Percentiles rank a stretch among this genome's conserved stretches.
Evolutionary conservation across 202 grass and related monocot species (phyloP).

Genomic region (Hordeum pubiflorum): DNA sequence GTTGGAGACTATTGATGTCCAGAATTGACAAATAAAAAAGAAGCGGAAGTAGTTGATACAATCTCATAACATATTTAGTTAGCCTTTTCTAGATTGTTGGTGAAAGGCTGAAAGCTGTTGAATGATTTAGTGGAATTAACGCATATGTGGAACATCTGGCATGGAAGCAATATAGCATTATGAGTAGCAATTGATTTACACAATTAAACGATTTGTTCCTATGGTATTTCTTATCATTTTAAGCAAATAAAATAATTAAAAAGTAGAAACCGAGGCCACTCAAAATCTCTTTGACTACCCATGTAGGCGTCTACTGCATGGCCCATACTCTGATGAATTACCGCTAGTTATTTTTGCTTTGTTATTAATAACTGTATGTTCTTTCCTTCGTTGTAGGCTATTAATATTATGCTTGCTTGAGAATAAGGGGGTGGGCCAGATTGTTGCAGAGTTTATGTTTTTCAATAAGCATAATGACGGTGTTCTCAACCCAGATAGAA

Average conservation of each 20-base stretch:
- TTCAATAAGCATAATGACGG: slow-evolving; percentile 26
- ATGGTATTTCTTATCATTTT: no score
- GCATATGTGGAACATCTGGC: background rate
- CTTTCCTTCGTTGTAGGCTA: slow-evolving; percentile 44
- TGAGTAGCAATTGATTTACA: background rate
- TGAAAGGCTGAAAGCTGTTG: background rate
- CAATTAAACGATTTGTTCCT: background rate
- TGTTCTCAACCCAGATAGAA: slow-evolving; percentile 35
- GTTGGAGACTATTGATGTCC: background rate
- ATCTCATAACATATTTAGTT: background rate
- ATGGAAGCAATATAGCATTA: background rate
- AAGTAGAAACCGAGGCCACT: background rate
- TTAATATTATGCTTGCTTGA: slow-evolving; percentile 67
- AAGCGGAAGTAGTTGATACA: background rate
- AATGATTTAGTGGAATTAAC: background rate
- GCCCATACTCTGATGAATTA: background rate
- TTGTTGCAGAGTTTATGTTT: slow-evolving; percentile 50
- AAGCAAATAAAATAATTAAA: background rate
- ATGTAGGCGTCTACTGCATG: background rate
- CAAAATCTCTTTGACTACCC: background rate
- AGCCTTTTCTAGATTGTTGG: background rate
- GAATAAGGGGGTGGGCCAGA: slow-evolving; percentile 58
- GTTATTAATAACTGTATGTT: slow-evolving; percentile 7
- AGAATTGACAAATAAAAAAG: background rate
- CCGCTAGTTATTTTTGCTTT: background rate